phyloP scores from a whole-genome alignment of 371 early-diverging fungal species.

The Mortierella sp. region DNA sequence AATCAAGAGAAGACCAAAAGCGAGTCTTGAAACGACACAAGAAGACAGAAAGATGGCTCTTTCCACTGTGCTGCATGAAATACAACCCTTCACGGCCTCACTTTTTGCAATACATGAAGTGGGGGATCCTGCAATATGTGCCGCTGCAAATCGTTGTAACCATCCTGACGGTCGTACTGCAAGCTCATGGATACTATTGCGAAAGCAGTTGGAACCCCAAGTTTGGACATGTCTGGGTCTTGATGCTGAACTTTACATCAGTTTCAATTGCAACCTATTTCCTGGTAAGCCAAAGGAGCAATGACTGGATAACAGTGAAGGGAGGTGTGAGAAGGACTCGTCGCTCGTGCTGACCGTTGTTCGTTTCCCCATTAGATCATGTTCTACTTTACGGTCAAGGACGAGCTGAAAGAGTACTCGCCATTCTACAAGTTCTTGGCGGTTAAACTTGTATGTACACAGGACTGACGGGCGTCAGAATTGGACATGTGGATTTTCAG shows the following conservation, averaged over 20 bases:
- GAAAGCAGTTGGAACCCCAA: slow-evolving; percentile 51
- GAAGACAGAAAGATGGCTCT: slow-evolving; percentile 61
- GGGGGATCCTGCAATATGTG: slow-evolving; percentile 74
- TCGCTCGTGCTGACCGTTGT: background rate
- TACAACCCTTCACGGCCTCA: slow-evolving; percentile 71
- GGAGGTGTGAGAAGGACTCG: no score
- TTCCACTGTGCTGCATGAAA: slow-evolving; percentile 68
- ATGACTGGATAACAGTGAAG: background rate
- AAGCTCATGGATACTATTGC: slow-evolving; percentile 31
- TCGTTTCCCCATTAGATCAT: slow-evolving; percentile 52
- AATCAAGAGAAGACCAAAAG: slow-evolving; percentile 55
- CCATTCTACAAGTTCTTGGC: slow-evolving; percentile 56
- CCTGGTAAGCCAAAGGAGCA: slow-evolving; percentile 45
- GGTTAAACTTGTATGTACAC: slow-evolving; percentile 40
- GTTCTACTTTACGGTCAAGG: slow-evolving; percentile 64
- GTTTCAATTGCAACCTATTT: slow-evolving; percentile 52
- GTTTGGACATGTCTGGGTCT: slow-evolving; percentile 57
- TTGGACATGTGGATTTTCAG: no score
- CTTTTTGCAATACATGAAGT: slow-evolving; percentile 65
- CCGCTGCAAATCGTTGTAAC: slow-evolving; percentile 65
- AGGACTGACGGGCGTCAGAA: no score
- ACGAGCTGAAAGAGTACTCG: slow-evolving; percentile 36
- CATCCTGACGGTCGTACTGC: slow-evolving; percentile 35
- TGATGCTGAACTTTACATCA: slow-evolving; percentile 41
- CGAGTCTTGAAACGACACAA: slow-evolving; percentile 39